Evolutionary conservation across 768 basidiomycete species (phyloP), one percentile per base, ranked within the genome.

Genomic region (Tylopilus sp.): DNA sequence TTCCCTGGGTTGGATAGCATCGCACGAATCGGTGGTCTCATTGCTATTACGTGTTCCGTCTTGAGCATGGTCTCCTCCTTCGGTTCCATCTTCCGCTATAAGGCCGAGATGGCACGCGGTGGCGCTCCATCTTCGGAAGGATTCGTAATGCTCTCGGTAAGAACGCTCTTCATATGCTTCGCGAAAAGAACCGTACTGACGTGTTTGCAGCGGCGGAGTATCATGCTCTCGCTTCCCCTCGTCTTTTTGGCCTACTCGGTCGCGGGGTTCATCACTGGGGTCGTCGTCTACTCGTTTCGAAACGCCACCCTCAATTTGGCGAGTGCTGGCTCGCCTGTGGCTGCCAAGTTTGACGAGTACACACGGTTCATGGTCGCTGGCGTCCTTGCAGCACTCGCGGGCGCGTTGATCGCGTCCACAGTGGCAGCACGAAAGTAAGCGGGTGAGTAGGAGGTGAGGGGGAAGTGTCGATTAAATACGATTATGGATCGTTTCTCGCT

Each of bases 171-270:
- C 22, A 8, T 11, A n/a, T 16, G 6, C 16, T 2, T 45, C 71
- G n/a, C n/a, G n/a, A n/a, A n/a, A n/a, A n/a, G n/a, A n/a, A n/a
- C n/a, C 37, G 21, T 37, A 62, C 28, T 45, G 56, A 50, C 21
- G 17, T 14, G 1, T 16, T 4, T 2, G 6, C 64, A 78, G 61
- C 78, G 84, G 21, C 70, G 68, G 22, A 83, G 81, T 52, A 71
- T 90, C 24, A 69, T 87, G 33, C 74, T 87, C 54, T 87, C 89
- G 1, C 77, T 90, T 13, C 89, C 89, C 1, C 72, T 88, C 21
- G 86, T 89, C 25, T 84, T 89, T 57, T 71, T 90, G 30, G 79
- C 82, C 0, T 91, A 89, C 65, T 80, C 86, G 2, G 76, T 89
- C 55, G 75, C 83, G 2, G 85, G 80, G 1, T 87, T 91, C 71